Evolutionary conservation across 139 green algal species (phyloP).

Genomic region (Picochlorum sp.): DNA sequence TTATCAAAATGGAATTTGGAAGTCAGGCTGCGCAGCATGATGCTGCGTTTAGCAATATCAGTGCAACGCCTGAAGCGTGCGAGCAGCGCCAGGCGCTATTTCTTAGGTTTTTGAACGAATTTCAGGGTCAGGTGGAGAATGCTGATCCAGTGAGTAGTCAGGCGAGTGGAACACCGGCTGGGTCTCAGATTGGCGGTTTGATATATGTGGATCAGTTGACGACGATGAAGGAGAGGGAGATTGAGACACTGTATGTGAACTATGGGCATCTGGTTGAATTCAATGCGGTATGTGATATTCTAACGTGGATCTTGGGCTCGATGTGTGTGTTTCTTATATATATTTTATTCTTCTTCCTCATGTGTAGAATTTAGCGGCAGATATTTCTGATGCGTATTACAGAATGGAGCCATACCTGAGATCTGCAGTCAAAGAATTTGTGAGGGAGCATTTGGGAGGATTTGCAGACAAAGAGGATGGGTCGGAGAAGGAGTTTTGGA

Average conservation of each 20-base stretch:
- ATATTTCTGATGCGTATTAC: constrained; percentile 32
- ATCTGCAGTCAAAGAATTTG: constrained; percentile 58
- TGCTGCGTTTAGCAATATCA: constrained; percentile 21
- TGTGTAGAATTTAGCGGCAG: constrained; percentile 20
- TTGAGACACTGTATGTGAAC: constrained; percentile 69
- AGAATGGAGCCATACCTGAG: constrained; percentile 70
- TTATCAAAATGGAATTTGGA: constrained; percentile 6
- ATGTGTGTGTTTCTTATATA: constrained; percentile 2
- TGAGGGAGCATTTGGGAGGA: constrained; percentile 48
- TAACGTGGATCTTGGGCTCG: too few species aligned
- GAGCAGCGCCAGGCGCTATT: constrained; percentile 13
- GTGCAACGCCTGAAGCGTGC: constrained; percentile 19
- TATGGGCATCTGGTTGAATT: constrained; percentile 62
- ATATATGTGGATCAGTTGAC: constrained; percentile 38
- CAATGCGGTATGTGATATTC: constrained; percentile 16
- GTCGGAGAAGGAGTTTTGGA: constrained; percentile 73
- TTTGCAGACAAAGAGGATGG: constrained; percentile 44
- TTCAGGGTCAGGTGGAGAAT: constrained; percentile 7
- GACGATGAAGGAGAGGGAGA: constrained; percentile 40
- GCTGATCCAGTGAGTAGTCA: constrained; percentile 17
- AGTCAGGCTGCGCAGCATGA: not conserved
- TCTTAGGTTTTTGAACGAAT: constrained; percentile 25
- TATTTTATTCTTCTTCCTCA: too few species aligned
- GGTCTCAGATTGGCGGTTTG: constrained; percentile 2
- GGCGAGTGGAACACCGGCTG: constrained; percentile 11